Base-by-base conservation (phyloP, 129 eudicot genomes). In the Heracleum sosnowskyi region DNA sequence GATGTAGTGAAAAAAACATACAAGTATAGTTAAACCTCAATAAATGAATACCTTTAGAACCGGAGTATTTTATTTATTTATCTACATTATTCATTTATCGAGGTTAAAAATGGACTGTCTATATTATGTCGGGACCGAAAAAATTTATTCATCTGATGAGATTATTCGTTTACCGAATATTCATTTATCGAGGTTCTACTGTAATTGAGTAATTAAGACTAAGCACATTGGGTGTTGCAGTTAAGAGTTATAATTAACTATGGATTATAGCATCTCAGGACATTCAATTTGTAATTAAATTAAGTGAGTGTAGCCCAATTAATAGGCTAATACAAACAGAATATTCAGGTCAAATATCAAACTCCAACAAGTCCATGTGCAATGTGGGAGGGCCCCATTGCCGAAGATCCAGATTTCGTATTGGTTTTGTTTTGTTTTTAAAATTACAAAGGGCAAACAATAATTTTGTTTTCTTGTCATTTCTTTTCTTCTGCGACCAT, bases 351-450 rank as follows among this genome's bases (percentile, higher is more conserved):
- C 74, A 77, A 45, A 60, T 44, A 55, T 8, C 62, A 41, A 33
- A 31, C 16, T 22, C 74, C 74, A 47, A 75, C 73, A 80, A 62
- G 2, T 75, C 13, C 73, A 74, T 81, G 71, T 75, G 79, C 78
- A 3, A 44, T 46, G 33, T 29, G 34, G 49, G 13, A 44, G n/a
- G 39, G 22, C 15, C 20, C 26, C 20, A 11, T 24, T 0, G 35
- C 34, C 24, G 18, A 73, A 41, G 76, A 73, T 73, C 57, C 29
- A 24, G 57, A 73, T 40, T 28, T 42, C 77, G 8, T n/a, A 29
- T 7, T n/a, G 33, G 33, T 57, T 57, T n/a, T 57, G n/a, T 2
- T 0, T 4, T 69, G n/a, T 36, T 3, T 31, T 4, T 13, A 31
- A 1, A 5, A n/a, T n/a, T n/a, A n/a, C 3, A 33, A 33, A 20